These are phyloP conservation scores for Melastoma candidum DNA, from an alignment of 441 rosid genomes.

Conservation along the genomic window DNA sequence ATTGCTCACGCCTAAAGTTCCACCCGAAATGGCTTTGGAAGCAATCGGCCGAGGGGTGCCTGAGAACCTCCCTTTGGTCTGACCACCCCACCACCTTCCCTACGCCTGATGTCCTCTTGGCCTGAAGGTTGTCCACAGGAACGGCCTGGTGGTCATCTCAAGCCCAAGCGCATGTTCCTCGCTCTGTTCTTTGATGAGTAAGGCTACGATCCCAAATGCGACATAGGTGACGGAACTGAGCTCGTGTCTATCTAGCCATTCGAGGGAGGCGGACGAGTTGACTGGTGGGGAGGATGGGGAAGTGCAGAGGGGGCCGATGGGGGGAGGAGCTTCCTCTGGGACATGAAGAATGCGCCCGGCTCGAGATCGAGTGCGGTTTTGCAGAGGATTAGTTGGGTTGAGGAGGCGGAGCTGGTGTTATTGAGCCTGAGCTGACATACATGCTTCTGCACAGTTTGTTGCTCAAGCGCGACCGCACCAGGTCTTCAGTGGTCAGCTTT, in stretches of 20 bases:
- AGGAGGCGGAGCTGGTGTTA: not conserved
- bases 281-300: no score
- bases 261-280: no score
- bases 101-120: not conserved
- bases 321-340: not conserved
- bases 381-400: not conserved
- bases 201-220: slow-evolving; percentile 22
- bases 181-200: slow-evolving; percentile 11
- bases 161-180: slow-evolving; percentile 21
- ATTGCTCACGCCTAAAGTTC: not conserved
- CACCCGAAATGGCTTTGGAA: not conserved
- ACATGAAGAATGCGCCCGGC: not conserved
- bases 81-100: slow-evolving; percentile 1
- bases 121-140: slow-evolving; percentile 16
- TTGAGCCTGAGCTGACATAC: not conserved
- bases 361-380: not conserved
- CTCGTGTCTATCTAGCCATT: slow-evolving; percentile 12
- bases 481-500: not conserved
- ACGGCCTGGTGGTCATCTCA: slow-evolving; percentile 18
- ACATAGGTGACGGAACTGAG: slow-evolving; percentile 18
- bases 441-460: not conserved
- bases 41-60: not conserved
- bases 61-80: not conserved
- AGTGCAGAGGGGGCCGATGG: not conserved
- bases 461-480: not conserved